These are phyloP conservation scores for Blastocystis sp. DNA, from an alignment of 352 stramenopile genomes.

Conservation along the genomic window DNA sequence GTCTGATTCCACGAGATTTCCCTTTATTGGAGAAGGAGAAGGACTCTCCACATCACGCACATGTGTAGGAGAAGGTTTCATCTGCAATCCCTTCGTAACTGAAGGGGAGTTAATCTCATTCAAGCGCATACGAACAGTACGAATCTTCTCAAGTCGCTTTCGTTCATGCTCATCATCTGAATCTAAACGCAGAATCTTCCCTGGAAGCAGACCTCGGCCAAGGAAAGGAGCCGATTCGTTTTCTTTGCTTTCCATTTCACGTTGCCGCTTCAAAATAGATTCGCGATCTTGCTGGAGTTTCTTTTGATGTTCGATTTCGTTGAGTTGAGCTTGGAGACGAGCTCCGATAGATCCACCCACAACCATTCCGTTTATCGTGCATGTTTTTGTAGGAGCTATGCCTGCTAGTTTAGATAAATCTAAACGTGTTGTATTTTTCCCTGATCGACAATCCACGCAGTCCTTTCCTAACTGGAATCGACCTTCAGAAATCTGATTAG, in stretches of 20 bases:
- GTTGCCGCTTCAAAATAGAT: not conserved
- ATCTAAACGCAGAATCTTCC: not conserved
- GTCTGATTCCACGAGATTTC: not conserved
- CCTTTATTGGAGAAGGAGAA: not conserved
- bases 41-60: not conserved
- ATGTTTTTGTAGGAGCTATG: not conserved
- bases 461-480: conserved; percentile 41
- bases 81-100: not conserved
- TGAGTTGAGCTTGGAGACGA: not conserved
- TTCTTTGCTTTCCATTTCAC: not conserved
- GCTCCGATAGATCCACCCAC: not conserved
- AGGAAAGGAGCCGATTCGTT: not conserved
- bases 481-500: conserved; percentile 23
- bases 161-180: conserved; percentile 20
- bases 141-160: conserved; percentile 9
- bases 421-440: not conserved
- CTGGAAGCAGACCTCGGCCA: not conserved
- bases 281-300: not conserved
- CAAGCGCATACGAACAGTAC: not conserved
- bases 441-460: not conserved
- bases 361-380: not conserved
- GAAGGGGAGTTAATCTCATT: not conserved
- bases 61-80: not conserved
- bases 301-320: not conserved
- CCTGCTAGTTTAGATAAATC: not conserved